Evolutionary conservation across 306 rosid genomes (phyloP), one percentile per base, ranked within the genome.

Genomic region (Cicer yamashitae): DNA sequence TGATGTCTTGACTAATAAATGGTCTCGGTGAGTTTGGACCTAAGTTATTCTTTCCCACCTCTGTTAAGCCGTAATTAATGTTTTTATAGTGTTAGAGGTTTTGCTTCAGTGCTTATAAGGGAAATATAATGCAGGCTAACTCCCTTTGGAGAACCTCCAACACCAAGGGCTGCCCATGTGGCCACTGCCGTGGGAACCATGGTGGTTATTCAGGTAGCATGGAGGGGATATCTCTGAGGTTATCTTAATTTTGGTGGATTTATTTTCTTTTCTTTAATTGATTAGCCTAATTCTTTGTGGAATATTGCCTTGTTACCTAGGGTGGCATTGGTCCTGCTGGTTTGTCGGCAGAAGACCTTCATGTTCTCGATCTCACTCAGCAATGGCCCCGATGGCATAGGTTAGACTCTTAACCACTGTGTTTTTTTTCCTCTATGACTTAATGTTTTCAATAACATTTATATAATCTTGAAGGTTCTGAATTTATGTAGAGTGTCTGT

Each of bases 251-350:
- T 30, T 37, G 34, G 41, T 64, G 66, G 71, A 40, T 34, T 38
- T 9, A 75, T 77, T 84, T 56, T 67, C 58, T 57, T 62, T 76
- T 76, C 61, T 57, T 51, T 64, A 68, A 76, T 56, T 63, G 70
- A 63, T 40, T 83, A 63, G 43, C 48, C 54, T 56, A 43, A 14
- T 70, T 73, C 72, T 56, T 25, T 8, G 60, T 44, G 73, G 76
- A 62, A 22, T 74, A 46, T 67, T 84, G 76, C 66, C 50, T 84
- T 78, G 76, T 61, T 57, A 79, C 71, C 50, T 82, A 96, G 97
- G 99, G 99, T 83, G 99, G 99, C 71, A 92, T 92, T 75, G 99
- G 98, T 84, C 97, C 98, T 51, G 98, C 98, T 80, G 99, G 99
- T 82, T 87, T 96, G 87, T 96, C 99, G 43, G 96, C 99, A 30